Evolutionary conservation across 2,329 filamentous ascomycete genomes (phyloP), one percentile per base, ranked within the genome.

Genomic region (Pestalotiopsis sp.): DNA sequence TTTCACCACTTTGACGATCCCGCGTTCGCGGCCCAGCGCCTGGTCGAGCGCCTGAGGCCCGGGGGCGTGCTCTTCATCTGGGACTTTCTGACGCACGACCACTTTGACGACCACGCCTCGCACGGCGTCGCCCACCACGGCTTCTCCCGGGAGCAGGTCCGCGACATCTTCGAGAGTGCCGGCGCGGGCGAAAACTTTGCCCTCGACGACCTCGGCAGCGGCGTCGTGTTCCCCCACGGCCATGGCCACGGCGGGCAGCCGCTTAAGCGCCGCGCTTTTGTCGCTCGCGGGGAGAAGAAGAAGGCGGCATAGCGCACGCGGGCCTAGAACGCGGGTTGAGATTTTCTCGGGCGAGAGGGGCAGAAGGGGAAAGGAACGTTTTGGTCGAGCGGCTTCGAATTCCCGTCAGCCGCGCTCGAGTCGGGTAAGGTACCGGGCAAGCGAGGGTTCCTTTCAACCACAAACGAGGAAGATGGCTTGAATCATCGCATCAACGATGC

Each of bases 1-100:
- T 86, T 91, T 71, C 90, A 92, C 77, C 91, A 93, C 77, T 91
- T 93, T 67, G 86, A 88, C 69, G 84, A 93, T 73, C 88, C 91
- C 3, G 82, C 81, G 2, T 80, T 90, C 38, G 88, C 90, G 0
- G 85, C 91, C 4, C 80, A 81, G 70, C 83, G 87, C 62, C 80
- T 95, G 45, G 87, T 84, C 3, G 83, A 88, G 75, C 86, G 92
- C 11, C 81, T 95, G 69, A 86, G 85, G 71, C 85, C 86, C 2
- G 91, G 91, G 3, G 92, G 92, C 12, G 87, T 90, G 1, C 81
- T 93, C 59, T 80, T 93, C 63, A 87, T 94, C 67, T 81, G 91
- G 60, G 92, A 94, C 75, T 90, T 94, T 69, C 74, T 92, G 20
- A 82, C 88, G 9, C 88, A 91, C 72, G 83, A 49, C 7, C 45